A percentile compares a stretch with the other conserved stretches of the same genome.
phyloP scores from a whole-genome alignment of 2,329 filamentous ascomycete species.

The Fusarium chuoi region DNA sequence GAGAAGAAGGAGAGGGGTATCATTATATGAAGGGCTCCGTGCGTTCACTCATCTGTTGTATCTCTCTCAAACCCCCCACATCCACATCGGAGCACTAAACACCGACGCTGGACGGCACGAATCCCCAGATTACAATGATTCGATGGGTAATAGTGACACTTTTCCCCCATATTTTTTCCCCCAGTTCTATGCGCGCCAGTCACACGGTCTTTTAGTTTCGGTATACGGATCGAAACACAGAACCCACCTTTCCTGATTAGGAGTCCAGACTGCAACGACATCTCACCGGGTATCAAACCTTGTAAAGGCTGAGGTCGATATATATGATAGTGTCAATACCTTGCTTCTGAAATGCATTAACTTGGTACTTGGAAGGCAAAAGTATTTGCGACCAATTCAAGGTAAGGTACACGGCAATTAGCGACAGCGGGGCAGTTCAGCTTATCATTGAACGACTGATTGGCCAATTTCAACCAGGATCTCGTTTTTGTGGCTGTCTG shows the following conservation, averaged over 20 bases:
- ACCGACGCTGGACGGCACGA: not conserved
- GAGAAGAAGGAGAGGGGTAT: constrained; percentile 18
- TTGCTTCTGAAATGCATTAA: not conserved
- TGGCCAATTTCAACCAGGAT: not conserved
- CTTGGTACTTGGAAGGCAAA: not conserved
- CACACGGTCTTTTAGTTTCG: not conserved
- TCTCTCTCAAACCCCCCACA: constrained; percentile 12
- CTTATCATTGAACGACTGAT: not conserved
- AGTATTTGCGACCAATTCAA: not conserved
- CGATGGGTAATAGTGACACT: not conserved
- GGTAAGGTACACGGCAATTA: not conserved
- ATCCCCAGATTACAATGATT: not conserved
- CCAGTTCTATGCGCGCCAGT: constrained; percentile 9
- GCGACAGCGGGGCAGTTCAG: not conserved
- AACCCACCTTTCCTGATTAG: not conserved
- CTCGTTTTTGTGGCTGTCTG: not conserved
- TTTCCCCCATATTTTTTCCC: not conserved
- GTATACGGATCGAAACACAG: not conserved
- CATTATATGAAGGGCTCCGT: not conserved
- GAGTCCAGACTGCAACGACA: not conserved
- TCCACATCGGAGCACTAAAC: constrained; percentile 22
- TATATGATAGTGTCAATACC: not conserved
- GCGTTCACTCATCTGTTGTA: not conserved
- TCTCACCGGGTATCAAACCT: not conserved
- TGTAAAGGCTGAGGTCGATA: too few species aligned